Percentiles rank a stretch among this genome's conserved stretches.
phyloP scores from a whole-genome alignment of 176 grass and related monocot genomes.

The Musa acuminata region DNA sequence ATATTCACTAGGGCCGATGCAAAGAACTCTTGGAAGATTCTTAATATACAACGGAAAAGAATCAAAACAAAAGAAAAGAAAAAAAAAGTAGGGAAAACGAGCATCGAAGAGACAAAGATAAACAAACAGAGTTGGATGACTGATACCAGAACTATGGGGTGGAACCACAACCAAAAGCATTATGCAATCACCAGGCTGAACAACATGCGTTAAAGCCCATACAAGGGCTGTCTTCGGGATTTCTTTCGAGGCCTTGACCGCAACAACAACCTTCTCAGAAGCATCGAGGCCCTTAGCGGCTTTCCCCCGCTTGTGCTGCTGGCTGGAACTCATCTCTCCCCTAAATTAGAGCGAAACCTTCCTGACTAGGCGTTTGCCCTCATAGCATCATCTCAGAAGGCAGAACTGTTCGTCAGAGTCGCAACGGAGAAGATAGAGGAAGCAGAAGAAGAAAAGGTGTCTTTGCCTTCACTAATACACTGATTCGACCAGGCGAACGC shows the following conservation, averaged over 20 bases:
- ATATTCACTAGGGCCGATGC: neutral
- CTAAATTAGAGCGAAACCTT: neutral
- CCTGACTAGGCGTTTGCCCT: neutral
- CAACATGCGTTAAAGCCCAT: slow-evolving; percentile 90
- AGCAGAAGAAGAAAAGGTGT: neutral
- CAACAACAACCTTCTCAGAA: slow-evolving; percentile 84
- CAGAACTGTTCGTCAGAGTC: neutral
- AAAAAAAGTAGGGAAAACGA: neutral
- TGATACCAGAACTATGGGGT: slow-evolving; percentile 64
- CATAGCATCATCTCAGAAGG: neutral
- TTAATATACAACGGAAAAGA: slow-evolving; percentile 1
- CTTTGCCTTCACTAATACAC: neutral
- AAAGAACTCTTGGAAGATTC: too few relatives aligned
- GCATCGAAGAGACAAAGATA: slow-evolving; percentile 1
- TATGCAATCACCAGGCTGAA: slow-evolving; percentile 81
- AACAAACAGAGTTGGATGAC: slow-evolving; percentile 17
- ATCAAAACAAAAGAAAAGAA: slow-evolving; percentile 3
- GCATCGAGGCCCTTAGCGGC: slow-evolving; percentile 32
- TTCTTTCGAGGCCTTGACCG: slow-evolving; percentile 65
- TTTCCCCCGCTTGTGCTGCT: slow-evolving; percentile 67
- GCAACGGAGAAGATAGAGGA: neutral
- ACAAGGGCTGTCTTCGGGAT: slow-evolving; percentile 86
- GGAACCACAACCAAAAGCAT: slow-evolving; percentile 70
- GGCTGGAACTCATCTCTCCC: slow-evolving; percentile 26
- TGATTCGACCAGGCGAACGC: neutral